Percentiles rank a stretch among this genome's conserved stretches.
phyloP scores from a whole-genome alignment of 495 filamentous ascomycete species.

The Letharia lupina region DNA sequence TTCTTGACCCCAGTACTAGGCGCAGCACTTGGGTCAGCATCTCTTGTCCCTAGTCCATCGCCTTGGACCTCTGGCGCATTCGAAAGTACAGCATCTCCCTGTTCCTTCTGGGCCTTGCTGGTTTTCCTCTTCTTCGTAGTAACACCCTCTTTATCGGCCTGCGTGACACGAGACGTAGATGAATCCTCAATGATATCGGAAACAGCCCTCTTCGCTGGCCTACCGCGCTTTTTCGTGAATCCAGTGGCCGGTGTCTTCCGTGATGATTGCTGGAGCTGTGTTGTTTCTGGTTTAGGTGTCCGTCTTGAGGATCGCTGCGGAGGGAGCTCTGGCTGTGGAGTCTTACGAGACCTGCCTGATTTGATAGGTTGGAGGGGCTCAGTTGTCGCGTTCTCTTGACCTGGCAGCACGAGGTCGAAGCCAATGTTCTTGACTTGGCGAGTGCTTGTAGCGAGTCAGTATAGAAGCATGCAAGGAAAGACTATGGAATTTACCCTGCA shows the following conservation, averaged over 20 bases:
- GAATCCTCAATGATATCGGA: neutral
- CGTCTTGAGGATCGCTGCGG: constrained; percentile 17
- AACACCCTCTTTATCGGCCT: neutral
- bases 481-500: constrained; percentile 17
- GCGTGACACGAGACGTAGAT: neutral
- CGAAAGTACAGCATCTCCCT: neutral
- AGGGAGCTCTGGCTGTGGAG: constrained; percentile 18
- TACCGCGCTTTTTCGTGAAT: neutral
- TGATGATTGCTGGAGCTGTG: constrained; percentile 2
- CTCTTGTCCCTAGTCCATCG: neutral
- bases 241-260: constrained; percentile 3
- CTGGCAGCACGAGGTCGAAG: constrained; percentile 22
- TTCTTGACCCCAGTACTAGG: constrained; percentile 15
- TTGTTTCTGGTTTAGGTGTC: constrained; percentile 12
- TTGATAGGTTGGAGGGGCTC: constrained; percentile 16
- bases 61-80: constrained; percentile 2
- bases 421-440: constrained; percentile 21
- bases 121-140: constrained; percentile 10
- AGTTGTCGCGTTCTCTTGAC: neutral
- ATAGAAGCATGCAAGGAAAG: neutral
- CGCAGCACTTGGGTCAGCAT: neutral
- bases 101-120: neutral
- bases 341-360: constrained; percentile 17
- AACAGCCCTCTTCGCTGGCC: neutral
- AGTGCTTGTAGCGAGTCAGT: constrained; percentile 11